Percentiles rank a stretch among this genome's conserved stretches.
These are phyloP conservation scores for Xylaria telfairii DNA, from an alignment of 495 filamentous ascomycete genomes.

Conservation along the genomic window DNA sequence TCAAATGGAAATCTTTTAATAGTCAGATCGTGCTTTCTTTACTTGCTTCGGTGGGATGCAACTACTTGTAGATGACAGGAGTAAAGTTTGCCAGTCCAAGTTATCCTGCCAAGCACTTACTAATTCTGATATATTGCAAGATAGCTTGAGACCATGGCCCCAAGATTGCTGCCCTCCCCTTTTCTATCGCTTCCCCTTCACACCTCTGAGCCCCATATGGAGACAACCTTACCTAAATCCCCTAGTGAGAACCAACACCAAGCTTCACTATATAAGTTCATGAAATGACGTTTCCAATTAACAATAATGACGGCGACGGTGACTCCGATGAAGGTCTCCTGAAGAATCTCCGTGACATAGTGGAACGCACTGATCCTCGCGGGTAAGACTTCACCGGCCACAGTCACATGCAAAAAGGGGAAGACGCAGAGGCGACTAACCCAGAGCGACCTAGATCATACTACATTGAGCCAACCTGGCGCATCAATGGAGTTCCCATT, in stretches of 20 bases:
- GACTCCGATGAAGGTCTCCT: constrained; percentile 3
- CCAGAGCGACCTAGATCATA: not conserved
- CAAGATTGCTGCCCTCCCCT: not conserved
- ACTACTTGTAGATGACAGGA: not conserved
- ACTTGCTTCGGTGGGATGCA: too few relatives aligned
- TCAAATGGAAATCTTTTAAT: not conserved
- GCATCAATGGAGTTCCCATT: constrained; percentile 17
- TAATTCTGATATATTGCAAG: not conserved
- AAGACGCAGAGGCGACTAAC: not conserved
- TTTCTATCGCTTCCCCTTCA: not conserved
- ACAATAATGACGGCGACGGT: not conserved
- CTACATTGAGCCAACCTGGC: constrained; percentile 26
- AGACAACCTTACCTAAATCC: constrained; percentile 2
- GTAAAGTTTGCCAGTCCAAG: too few relatives aligned
- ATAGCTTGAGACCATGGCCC: too few relatives aligned
- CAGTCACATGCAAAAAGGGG: not conserved
- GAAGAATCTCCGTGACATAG: constrained; percentile 12
- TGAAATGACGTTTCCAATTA: constrained; percentile 2
- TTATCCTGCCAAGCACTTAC: not conserved
- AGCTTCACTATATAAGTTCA: not conserved
- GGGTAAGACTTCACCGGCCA: constrained; percentile 3
- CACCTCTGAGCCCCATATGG: not conserved
- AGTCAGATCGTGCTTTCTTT: not conserved
- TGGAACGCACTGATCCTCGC: constrained; percentile 17
- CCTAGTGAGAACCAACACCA: not conserved